Evolutionary conservation across 768 basidiomycete genomes (phyloP), one percentile per base, ranked within the genome.

Genomic region (Leccinum fibrillosum): DNA sequence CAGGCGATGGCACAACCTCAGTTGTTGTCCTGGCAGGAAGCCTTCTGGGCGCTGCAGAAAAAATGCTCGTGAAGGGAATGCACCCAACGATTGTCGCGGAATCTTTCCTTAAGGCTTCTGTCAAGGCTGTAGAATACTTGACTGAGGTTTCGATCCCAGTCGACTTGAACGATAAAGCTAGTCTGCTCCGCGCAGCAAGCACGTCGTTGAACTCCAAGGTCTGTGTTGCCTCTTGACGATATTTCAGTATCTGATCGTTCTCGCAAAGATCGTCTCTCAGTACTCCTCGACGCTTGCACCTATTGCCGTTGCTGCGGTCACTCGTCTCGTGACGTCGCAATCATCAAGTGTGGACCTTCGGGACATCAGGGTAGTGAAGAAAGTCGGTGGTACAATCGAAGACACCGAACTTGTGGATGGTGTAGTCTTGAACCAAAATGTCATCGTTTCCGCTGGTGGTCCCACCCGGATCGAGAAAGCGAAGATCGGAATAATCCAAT

Each of bases 211-310:
- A 96, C 76, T 98, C 97, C 44, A 99, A 99, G 80, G 95, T 90
- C 56, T 28, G 75, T 62, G 15, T 25, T 12, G 1, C 30, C 51
- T 37, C 34, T 52, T 54, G 32, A 23, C 45, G 9, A 50, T 45
- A 19, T 52, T 21, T 30, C 32, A 32, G 59, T 39, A 19, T 59
- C 64, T 64, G 9, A 63, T 55, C 8, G 19, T 60, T 51, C 26
- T 17, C 23, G 19, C 19, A 30, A 68, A 98, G 95, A 97, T 99
- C 66, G 97, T 98, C 44, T 98, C 97, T 17, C 97, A 98, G 82
- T 98, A 98, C 73, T 98, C 97, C 4, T 92, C 94, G 12, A 95
- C 92, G 37, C 83, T 99, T 62, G 92, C 97, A n/a, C 97, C 97
- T 39, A 99, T 98, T 64, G 97, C 97, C 15, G 97, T 99, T n/a